These are phyloP conservation scores for Neofusicoccum parvum DNA, from an alignment of 2,329 filamentous ascomycete genomes.

Conservation along the genomic window DNA sequence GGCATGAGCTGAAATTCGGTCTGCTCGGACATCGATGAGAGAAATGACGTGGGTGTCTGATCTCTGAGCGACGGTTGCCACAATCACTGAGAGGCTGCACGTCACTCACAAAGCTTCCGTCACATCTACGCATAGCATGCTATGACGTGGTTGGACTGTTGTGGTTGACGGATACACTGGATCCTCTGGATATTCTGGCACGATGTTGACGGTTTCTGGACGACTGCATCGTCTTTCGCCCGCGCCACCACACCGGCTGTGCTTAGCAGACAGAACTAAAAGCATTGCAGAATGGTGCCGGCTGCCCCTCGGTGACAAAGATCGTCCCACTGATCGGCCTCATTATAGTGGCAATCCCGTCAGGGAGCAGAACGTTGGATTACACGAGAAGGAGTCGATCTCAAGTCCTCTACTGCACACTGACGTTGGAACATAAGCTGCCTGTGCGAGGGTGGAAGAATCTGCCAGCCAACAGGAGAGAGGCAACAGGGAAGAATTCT, in stretches of 20 bases:
- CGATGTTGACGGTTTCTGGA: too few relatives aligned
- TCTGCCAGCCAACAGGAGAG: background rate
- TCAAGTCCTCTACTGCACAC: background rate
- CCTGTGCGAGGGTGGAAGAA: background rate
- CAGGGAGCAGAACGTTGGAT: background rate
- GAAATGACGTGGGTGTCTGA: too few relatives aligned
- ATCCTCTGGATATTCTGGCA: background rate
- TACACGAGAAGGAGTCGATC: constrained; percentile 7
- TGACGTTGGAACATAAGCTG: constrained; percentile 4
- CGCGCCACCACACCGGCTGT: background rate
- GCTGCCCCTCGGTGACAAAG: background rate
- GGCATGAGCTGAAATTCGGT: too few relatives aligned
- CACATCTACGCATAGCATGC: background rate
- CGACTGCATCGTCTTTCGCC: background rate
- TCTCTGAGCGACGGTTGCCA: too few relatives aligned
- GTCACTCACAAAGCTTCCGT: background rate
- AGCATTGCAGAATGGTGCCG: background rate
- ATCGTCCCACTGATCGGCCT: background rate
- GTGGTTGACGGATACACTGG: background rate
- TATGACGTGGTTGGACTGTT: background rate
- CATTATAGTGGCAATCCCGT: background rate
- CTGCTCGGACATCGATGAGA: too few relatives aligned
- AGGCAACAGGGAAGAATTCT: background rate
- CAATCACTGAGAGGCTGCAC: background rate
- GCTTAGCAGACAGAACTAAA: background rate